Base-by-base conservation (phyloP, 140 eudicot species). In the Anethum foeniculum region DNA sequence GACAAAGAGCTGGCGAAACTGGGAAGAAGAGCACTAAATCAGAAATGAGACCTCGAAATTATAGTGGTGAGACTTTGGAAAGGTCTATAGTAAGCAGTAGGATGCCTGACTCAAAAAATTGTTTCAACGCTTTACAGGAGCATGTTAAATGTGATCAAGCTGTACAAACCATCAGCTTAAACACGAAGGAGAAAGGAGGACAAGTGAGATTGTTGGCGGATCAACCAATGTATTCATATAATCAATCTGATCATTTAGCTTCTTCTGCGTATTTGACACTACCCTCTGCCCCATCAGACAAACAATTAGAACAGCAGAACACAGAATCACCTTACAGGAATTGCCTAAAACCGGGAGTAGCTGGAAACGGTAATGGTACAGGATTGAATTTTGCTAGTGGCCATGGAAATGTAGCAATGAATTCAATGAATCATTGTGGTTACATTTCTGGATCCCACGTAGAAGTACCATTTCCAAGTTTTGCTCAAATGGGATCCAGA, bases 391-490 rank as follows among this genome's bases (percentile, higher is more conserved):
- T 75, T 75, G 91, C 85, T 48, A 85, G 84, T 56, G 52, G 52
- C 52, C 52, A 13, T 47, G 82, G 83, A 79, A 77, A 80, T 78
- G 38, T 44, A 2, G 3, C 71, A 62, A 52, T 25, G 16, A 64
- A 38, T 49, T 52, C 77, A 10, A 71, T 47, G 28, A 77, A 48
- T 56, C 68, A 44, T 4, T 52, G 30, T 77, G 80, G 72, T 60
- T 84, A 80, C 77, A 49, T 81, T 36, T 62, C 56, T 72, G 77
- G 83, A 27, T 72, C 79, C 81, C 84, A 77, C 30, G 71, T 51
- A 38, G 88, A 82, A 69, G 82, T 85, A 85, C 77, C 82, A 36
- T 71, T 83, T 62, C 80, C 86, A 76, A 48, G 73, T 56, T 80
- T 86, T 80, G 78, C 71, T 82, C 85, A 84, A 56, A 73, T 62